These are phyloP conservation scores for Trichoderma gracile DNA, from an alignment of 2,329 filamentous ascomycete species.

Conservation along the genomic window DNA sequence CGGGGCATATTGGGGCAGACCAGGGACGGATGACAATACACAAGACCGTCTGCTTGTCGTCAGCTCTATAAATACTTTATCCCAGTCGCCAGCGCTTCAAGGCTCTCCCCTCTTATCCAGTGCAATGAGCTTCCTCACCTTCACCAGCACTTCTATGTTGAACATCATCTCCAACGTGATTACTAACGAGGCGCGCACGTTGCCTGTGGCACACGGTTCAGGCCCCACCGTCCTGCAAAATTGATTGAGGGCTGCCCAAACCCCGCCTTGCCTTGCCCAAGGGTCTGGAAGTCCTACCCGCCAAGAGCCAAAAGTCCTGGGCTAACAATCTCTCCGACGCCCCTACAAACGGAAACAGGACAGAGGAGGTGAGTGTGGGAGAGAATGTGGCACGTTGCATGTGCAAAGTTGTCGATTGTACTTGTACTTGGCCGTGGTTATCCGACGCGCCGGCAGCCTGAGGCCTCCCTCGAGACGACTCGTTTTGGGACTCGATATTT, in stretches of 20 bases:
- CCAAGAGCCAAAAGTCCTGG: conserved; percentile 23
- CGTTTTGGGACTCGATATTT: background rate
- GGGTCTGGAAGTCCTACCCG: conserved; percentile 20
- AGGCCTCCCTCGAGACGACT: background rate
- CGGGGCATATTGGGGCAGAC: no score
- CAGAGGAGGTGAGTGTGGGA: background rate
- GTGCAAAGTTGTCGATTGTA: background rate
- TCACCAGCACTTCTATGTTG: background rate
- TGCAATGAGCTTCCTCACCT: background rate
- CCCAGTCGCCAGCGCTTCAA: no score
- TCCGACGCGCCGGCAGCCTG: background rate
- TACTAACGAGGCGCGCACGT: background rate
- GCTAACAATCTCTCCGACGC: conserved; percentile 18
- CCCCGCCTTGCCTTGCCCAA: conserved; percentile 16
- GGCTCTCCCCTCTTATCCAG: background rate
- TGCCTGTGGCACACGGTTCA: background rate
- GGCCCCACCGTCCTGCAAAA: conserved; percentile 7
- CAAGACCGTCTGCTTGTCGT: background rate
- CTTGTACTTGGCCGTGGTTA: background rate
- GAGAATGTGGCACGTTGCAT: conserved; percentile 1
- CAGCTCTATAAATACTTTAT: background rate
- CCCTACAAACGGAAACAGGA: background rate
- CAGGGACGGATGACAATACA: no score
- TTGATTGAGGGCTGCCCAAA: background rate
- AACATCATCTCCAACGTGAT: background rate